These are phyloP conservation scores for Salvia miltiorrhiza DNA, from an alignment of 257 asterid genomes.

Conservation along the genomic window DNA sequence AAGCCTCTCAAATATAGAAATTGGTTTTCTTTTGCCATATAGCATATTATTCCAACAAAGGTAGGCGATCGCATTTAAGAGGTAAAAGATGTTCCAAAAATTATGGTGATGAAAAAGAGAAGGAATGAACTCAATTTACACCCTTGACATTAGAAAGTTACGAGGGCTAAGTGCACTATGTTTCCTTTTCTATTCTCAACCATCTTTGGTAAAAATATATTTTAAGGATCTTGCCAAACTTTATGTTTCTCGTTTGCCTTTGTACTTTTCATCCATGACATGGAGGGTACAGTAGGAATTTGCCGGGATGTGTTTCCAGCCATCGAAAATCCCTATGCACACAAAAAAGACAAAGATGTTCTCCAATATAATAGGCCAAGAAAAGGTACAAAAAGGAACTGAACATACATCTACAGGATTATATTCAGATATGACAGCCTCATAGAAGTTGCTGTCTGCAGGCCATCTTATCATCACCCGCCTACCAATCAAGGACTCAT, in stretches of 20 bases:
- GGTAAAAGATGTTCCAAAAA: background rate
- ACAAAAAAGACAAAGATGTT: background rate
- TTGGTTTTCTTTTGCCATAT: background rate
- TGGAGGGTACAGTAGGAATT: background rate
- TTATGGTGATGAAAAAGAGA: background rate
- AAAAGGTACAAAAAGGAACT: background rate
- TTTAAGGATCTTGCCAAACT: background rate
- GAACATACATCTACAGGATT: slow-evolving; percentile 69
- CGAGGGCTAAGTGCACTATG: background rate
- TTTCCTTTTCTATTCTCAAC: background rate
- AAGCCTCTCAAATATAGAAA: background rate
- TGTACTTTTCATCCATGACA: slow-evolving; percentile 1
- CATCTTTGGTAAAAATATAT: background rate
- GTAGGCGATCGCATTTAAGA: background rate
- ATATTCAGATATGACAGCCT: slow-evolving; percentile 79
- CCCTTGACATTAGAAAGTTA: background rate
- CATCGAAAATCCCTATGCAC: background rate
- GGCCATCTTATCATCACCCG: slow-evolving; percentile 98
- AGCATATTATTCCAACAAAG: background rate
- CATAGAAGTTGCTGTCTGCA: slow-evolving; percentile 82
- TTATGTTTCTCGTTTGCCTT: background rate
- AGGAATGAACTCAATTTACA: background rate
- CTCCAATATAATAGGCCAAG: slow-evolving; percentile 16
- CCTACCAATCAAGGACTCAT: slow-evolving; percentile 71
- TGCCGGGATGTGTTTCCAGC: slow-evolving; percentile 4